A percentile compares a stretch with the other conserved stretches of the same genome.
Conservation (phyloP, 78 protist genomes). For the Dictyostelium capitatum region DNA sequence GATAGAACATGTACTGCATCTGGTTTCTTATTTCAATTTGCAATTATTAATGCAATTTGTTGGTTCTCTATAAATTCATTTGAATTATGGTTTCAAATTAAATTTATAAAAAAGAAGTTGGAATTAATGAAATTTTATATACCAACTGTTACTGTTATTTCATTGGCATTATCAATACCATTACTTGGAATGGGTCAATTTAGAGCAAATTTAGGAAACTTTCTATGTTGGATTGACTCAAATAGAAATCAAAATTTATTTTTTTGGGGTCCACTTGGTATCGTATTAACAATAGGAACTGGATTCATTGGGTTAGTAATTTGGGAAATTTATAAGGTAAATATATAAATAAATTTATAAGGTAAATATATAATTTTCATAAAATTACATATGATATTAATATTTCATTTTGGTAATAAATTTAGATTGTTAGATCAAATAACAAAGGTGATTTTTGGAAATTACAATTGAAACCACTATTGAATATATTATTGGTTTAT, state of each 20-base stretch:
- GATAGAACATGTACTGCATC: not conserved
- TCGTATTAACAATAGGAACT: conserved; percentile 25
- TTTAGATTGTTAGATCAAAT: conserved; percentile 14
- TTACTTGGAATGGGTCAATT: not conserved
- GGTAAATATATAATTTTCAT: not conserved
- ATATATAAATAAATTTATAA: not conserved
- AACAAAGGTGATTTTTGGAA: not conserved
- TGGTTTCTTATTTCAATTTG: conserved; percentile 8
- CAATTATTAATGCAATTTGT: not conserved
- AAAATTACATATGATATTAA: not conserved
- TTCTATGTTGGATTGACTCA: conserved; percentile 17
- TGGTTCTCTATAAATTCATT: conserved; percentile 19
- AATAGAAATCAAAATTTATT: conserved; percentile 15
- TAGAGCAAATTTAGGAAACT: not conserved
- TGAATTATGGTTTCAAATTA: conserved; percentile 1
- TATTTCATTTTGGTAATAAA: too few relatives aligned
- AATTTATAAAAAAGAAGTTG: not conserved
- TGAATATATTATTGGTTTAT: conserved; percentile 35
- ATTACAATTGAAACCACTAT: conserved; percentile 45
- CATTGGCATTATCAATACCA: not conserved
- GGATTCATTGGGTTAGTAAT: conserved; percentile 4
- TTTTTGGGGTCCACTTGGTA: conserved; percentile 60
- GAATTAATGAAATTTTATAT: conserved; percentile 7
- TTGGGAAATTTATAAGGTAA: conserved; percentile 47
- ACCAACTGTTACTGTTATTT: not conserved